Percentiles rank a stretch among this genome's conserved stretches.
Evolutionary conservation across 2,329 filamentous ascomycete genomes (phyloP).

Genomic region (Emmonsiellopsis sp.): DNA sequence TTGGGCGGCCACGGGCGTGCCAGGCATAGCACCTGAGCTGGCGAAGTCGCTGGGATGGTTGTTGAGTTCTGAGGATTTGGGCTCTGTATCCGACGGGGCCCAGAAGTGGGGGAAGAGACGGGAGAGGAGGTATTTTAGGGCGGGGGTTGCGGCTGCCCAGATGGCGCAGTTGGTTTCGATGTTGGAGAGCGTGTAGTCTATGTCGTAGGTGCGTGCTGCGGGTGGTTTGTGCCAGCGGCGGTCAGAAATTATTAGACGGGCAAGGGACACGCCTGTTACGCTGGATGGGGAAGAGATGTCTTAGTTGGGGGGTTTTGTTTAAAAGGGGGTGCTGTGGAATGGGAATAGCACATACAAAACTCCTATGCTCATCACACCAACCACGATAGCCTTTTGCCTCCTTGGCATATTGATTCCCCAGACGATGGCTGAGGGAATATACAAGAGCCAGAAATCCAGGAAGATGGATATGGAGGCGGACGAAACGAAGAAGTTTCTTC

Average conservation of each 20-base stretch:
- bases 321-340: not conserved
- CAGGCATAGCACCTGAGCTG: not conserved
- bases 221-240: not conserved
- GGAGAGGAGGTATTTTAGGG: constrained; percentile 7
- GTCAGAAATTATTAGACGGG: not conserved
- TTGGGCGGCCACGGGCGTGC: too few species aligned
- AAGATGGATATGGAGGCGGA: constrained; percentile 31
- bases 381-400: constrained; percentile 7
- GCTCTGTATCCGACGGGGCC: not conserved
- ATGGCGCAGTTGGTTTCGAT: constrained; percentile 8
- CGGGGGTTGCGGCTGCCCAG: constrained; percentile 6
- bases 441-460: constrained; percentile 30
- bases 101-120: constrained; percentile 7
- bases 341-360: constrained; percentile 1
- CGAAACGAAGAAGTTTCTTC: constrained; percentile 23
- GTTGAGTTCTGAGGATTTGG: not conserved
- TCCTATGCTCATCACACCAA: constrained; percentile 7
- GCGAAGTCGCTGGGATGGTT: not conserved
- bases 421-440: constrained; percentile 7
- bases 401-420: constrained; percentile 9
- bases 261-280: not conserved
- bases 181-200: constrained; percentile 4
- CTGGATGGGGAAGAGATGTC: not conserved
- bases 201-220: not conserved
- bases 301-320: not conserved